Evolutionary conservation across 306 rosid species (phyloP), one percentile per base, ranked within the genome.

Genomic region (Rosa multiflora): DNA sequence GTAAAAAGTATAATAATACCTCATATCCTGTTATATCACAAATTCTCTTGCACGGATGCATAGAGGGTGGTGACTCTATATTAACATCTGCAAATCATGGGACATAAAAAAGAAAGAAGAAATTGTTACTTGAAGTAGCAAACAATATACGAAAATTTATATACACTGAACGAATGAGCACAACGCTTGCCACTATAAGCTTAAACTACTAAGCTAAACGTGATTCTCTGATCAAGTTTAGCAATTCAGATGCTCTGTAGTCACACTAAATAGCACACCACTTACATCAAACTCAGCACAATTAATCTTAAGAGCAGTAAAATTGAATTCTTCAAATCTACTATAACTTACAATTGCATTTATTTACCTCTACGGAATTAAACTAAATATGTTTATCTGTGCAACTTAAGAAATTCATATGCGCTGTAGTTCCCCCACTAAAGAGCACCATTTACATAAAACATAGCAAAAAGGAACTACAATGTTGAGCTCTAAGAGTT

Each of bases 41-140:
- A 69, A 94, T 94, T 88, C 79, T 90, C 86, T 88, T 90, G 94
- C 94, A 89, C 12, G 98, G 98, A 82, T 90, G 98, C 90, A 90
- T 87, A 47, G 98, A 89, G 5, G 98, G 98, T 1, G 94, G 97
- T 23, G 97, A 86, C 86, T 92, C 97, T 73, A 94, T 90, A 76
- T 91, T 92, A 51, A 87, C 90, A 85, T 94, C 97, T 94, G 87
- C 86, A 87, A 62, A 72, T 78, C 49, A 81, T 35, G 15, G 15
- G 70, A 47, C 23, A 67, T 18, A 8, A 37, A 8, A 17, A 39
- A 7, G 26, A 78, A 43, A 13, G 67, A 77, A 73, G 74, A 81
- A 63, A 52, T 23, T 10, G 47, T 17, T 17, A 20, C 37, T n/a
- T 4, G 17, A 63, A 32, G 20, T 29, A 17, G 26, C 29, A 66